Conservation (phyloP, 2,329 filamentous ascomycete species). For the Neonectria ditissima region DNA sequence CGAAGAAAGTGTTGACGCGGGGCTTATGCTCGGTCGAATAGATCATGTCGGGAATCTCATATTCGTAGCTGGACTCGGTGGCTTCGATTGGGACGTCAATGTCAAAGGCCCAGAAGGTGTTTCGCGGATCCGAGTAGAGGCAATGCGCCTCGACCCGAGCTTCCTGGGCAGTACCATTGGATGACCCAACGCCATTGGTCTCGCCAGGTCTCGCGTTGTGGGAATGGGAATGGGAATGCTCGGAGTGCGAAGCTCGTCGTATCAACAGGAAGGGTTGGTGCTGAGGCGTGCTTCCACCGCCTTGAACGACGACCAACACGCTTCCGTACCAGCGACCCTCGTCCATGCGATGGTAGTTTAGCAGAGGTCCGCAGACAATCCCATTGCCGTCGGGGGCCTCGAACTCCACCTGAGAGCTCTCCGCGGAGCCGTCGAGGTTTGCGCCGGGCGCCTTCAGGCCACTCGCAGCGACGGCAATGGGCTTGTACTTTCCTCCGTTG, state of each 20-base stretch:
- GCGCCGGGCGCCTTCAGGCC: slow-evolving; percentile 24
- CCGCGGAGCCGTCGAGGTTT: slow-evolving; percentile 36
- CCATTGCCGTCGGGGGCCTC: slow-evolving; percentile 63
- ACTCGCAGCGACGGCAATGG: slow-evolving; percentile 61
- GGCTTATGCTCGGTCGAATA: slow-evolving; percentile 69
- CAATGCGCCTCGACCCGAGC: slow-evolving; percentile 53
- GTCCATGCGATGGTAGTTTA: slow-evolving; percentile 84
- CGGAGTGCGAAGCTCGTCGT: slow-evolving; percentile 55
- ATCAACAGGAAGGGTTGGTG: slow-evolving; percentile 69
- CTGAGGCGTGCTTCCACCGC: slow-evolving; percentile 71
- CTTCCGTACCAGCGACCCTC: slow-evolving; percentile 84
- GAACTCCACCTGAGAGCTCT: slow-evolving; percentile 23
- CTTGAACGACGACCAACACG: slow-evolving; percentile 83
- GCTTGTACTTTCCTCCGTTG: slow-evolving; percentile 56
- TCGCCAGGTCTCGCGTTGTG: slow-evolving; percentile 43
- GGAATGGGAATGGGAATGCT: slow-evolving; percentile 26
- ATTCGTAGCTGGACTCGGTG: slow-evolving; percentile 81
- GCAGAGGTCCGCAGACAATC: slow-evolving; percentile 77
- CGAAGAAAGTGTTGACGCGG: slow-evolving; percentile 79
- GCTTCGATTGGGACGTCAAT: slow-evolving; percentile 80
- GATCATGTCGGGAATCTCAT: slow-evolving; percentile 75
- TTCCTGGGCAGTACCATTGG: slow-evolving; percentile 58
- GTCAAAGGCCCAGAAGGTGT: slow-evolving; percentile 96
- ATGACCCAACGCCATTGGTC: slow-evolving; percentile 46
- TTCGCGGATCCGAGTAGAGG: slow-evolving; percentile 73